Base-by-base conservation (phyloP, 2,329 filamentous ascomycete genomes). In the Exophiala oligosperma region DNA sequence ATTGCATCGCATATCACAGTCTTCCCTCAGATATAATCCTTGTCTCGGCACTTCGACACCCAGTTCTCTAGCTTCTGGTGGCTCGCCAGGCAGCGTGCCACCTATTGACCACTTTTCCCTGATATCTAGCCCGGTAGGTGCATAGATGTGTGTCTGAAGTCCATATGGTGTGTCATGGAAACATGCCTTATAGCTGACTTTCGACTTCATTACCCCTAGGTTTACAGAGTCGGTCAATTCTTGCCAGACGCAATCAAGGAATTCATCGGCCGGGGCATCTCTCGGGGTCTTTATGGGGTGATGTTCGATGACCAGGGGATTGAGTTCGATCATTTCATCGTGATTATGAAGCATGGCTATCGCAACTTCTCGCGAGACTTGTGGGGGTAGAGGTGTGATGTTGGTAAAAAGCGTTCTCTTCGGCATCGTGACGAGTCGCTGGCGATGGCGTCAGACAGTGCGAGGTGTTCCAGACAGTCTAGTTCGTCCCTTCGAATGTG, bases 301-400 rank as follows among this genome's bases (percentile, higher is more conserved):
- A 57, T 90, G 83, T 60, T 89, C 85, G 62, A 88, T 84, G 55
- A 96, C 88, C 49, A 95, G 80, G 1, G 91, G 91, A 72, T 95
- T 96, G 57, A 96, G 79, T 70, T 93, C 88, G 68, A 96, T 95
- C 87, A 96, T 95, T 66, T 86, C 86, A 50, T 81, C 72, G 74
- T 95, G 91, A 72, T 88, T 82, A 72, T 91, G 90, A 32, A 96
- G 84, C 65, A 90, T 90, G 54, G 84, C 80, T 63, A 95, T 72
- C 43, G 90, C 90, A n/a, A 84, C 81, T 64, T 88, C 81, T 54
- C 90, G 84, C 49, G 84, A 79, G 64, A 94, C 82, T 65, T 79
- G 78, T 1, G 82, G 66, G 7, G 92, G 91, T 32, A 96, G 81
- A 17, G 91, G 88, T 28, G 90, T 94, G 66, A 92, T 85, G 47